phyloP scores from a whole-genome alignment of 768 basidiomycete species.

The Boletus patriciae region DNA sequence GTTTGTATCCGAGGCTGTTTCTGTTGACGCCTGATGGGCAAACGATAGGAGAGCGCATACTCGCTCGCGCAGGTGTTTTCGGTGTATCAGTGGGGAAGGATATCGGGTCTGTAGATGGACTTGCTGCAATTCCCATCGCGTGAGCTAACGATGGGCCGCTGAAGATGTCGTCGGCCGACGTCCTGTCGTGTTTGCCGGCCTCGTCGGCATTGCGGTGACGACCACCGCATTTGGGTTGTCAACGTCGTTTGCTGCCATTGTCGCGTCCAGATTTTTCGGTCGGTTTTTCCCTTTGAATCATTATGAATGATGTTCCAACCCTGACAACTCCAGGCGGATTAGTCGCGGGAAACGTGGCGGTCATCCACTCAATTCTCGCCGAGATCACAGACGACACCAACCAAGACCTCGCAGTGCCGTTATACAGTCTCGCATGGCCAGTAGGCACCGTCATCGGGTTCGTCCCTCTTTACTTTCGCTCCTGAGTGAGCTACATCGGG shows the following conservation, averaged over 20 bases:
- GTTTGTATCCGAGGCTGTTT: not conserved
- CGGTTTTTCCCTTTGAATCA: conserved; percentile 7
- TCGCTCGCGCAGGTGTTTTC: conserved; percentile 58
- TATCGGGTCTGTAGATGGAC: conserved; percentile 45
- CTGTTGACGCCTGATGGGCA: not conserved
- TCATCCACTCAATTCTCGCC: conserved; percentile 58
- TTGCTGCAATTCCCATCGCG: not conserved
- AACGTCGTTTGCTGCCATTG: conserved; percentile 44
- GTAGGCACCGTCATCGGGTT: conserved; percentile 56
- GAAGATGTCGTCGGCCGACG: conserved; percentile 58
- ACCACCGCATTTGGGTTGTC: conserved; percentile 59
- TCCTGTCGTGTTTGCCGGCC: conserved; percentile 57
- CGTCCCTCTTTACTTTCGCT: not conserved
- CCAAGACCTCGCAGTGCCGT: conserved; percentile 55
- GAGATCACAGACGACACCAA: conserved; percentile 66
- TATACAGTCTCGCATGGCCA: conserved; percentile 60
- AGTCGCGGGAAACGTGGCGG: conserved; percentile 60
- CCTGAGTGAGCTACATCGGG: not conserved
- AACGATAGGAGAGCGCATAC: conserved; percentile 57
- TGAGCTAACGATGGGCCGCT: not conserved
- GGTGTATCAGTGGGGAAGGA: conserved; percentile 60
- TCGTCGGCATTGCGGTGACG: conserved; percentile 49
- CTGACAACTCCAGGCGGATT: conserved; percentile 48
- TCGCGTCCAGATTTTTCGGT: conserved; percentile 55
- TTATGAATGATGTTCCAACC: not conserved